Conservation (phyloP, 371 early-diverging fungal genomes). For the Mucor sp. region DNA sequence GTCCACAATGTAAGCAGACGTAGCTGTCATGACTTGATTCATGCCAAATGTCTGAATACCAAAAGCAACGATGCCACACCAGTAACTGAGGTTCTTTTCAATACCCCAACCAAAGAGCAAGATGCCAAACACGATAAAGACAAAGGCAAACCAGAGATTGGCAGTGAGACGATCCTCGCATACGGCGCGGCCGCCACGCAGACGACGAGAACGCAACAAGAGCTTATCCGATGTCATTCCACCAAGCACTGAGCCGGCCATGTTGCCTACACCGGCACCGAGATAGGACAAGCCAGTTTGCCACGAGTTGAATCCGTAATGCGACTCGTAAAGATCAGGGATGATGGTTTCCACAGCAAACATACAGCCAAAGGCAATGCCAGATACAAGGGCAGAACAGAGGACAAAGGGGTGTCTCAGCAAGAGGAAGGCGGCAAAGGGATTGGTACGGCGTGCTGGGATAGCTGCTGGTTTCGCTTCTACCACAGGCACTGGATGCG, state of each 20-base stretch:
- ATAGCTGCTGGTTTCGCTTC: not conserved
- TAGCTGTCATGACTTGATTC: constrained; percentile 41
- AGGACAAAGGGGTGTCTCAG: constrained; percentile 54
- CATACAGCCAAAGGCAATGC: constrained; percentile 55
- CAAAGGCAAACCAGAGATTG: constrained; percentile 43
- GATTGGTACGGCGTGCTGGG: constrained; percentile 24
- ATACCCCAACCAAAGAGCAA: constrained; percentile 51
- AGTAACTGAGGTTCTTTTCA: constrained; percentile 27
- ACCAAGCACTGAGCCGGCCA: constrained; percentile 29
- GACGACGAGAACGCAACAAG: constrained; percentile 34
- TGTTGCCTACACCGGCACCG: constrained; percentile 35
- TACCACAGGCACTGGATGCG: not conserved
- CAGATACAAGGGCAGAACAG: constrained; percentile 44
- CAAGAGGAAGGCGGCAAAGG: constrained; percentile 33
- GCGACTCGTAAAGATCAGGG: constrained; percentile 29
- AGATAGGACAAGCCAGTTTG: constrained; percentile 43
- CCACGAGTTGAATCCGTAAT: constrained; percentile 44
- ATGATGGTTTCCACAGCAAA: constrained; percentile 50
- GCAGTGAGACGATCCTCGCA: constrained; percentile 46
- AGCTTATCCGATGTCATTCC: constrained; percentile 45
- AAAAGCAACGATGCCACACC: constrained; percentile 43
- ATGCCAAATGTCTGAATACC: constrained; percentile 51
- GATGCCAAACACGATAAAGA: constrained; percentile 40
- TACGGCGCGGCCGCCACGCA: constrained; percentile 37
- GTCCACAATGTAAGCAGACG: constrained; percentile 48